A percentile compares a stretch with the other conserved stretches of the same genome.
phyloP scores from a whole-genome alignment of 1,139 yeast species.

The Saccharomyces hybrid region DNA sequence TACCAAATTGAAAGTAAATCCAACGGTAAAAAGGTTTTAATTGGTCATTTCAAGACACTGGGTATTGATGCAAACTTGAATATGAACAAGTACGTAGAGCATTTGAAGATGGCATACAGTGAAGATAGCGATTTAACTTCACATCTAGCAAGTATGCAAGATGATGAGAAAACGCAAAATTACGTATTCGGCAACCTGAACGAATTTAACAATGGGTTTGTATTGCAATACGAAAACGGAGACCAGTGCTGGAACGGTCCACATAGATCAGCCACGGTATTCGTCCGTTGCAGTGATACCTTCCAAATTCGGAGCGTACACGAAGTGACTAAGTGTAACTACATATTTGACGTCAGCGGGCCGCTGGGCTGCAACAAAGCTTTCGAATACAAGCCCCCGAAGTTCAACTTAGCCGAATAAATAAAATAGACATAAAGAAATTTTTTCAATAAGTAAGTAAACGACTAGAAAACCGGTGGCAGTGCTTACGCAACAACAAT shows the following conservation, averaged over 20 bases:
- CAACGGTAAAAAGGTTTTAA: constrained; percentile 16
- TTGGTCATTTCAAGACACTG: constrained; percentile 19
- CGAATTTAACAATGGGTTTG: constrained; percentile 32
- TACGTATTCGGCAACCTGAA: constrained; percentile 25
- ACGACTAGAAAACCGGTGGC: background rate
- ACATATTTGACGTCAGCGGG: constrained; percentile 51
- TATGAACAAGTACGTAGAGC: constrained; percentile 16
- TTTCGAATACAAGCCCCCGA: constrained; percentile 9
- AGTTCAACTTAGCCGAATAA: background rate
- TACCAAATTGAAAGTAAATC: constrained; percentile 22
- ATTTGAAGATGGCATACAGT: constrained; percentile 18
- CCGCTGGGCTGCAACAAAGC: constrained; percentile 59
- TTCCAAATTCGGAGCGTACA: constrained; percentile 52
- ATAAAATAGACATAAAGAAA: background rate
- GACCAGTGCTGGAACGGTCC: constrained; percentile 96
- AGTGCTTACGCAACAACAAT: background rate
- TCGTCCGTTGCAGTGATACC: constrained; percentile 60
- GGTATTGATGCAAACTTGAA: constrained; percentile 14
- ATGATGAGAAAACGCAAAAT: constrained; percentile 23
- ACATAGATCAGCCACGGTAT: constrained; percentile 57
- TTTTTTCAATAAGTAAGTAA: background rate
- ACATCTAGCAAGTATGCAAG: constrained; percentile 24
- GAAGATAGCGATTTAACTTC: constrained; percentile 19
- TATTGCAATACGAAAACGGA: constrained; percentile 53
- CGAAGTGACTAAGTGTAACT: constrained; percentile 87